Evolutionary conservation across 2,329 filamentous ascomycete genomes (phyloP).

Genomic region (Fragosphaeria purpurea): DNA sequence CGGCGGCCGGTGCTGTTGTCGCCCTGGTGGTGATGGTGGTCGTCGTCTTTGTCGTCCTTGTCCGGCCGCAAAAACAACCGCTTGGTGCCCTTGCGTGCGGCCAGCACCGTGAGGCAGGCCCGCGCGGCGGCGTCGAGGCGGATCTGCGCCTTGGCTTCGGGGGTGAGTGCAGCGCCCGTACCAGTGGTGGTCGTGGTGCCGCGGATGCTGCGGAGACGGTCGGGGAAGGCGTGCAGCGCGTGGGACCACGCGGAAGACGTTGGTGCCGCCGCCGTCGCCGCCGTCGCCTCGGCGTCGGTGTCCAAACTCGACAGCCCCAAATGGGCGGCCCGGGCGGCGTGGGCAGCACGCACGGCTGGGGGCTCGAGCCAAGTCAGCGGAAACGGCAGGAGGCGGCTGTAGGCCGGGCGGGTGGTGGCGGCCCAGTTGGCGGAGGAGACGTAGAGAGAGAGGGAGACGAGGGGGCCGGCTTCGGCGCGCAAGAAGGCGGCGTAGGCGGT

Average conservation of each 20-base stretch:
- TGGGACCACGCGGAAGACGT: slow-evolving; percentile 24
- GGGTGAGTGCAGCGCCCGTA: slow-evolving; percentile 46
- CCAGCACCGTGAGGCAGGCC: slow-evolving; percentile 62
- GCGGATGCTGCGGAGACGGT: slow-evolving; percentile 6
- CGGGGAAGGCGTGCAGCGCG: slow-evolving; percentile 10
- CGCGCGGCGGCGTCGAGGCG: slow-evolving; percentile 62
- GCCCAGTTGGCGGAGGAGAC: slow-evolving; percentile 85
- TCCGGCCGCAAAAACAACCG: slow-evolving; percentile 40
- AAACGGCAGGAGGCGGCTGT: slow-evolving; percentile 70
- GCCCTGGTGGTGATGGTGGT: background rate
- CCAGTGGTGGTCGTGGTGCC: background rate
- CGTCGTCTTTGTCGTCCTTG: slow-evolving; percentile 12
- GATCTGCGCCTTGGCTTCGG: slow-evolving; percentile 65
- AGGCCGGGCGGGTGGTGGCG: slow-evolving; percentile 65
- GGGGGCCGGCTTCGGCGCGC: slow-evolving; percentile 60
- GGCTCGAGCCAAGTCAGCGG: slow-evolving; percentile 83
- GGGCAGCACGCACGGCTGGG: slow-evolving; percentile 58
- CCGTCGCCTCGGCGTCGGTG: slow-evolving; percentile 32
- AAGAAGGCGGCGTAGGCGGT: slow-evolving; percentile 58
- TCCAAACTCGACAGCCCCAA: slow-evolving; percentile 61
- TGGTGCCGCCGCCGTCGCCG: slow-evolving; percentile 21
- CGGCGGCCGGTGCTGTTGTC: background rate
- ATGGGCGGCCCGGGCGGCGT: slow-evolving; percentile 59
- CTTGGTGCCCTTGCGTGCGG: slow-evolving; percentile 45
- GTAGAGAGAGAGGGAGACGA: slow-evolving; percentile 82